Percentiles rank a stretch among this genome's conserved stretches.
Evolutionary conservation across 345 rosid species (phyloP).

Genomic region (Dimocarpus longan): DNA sequence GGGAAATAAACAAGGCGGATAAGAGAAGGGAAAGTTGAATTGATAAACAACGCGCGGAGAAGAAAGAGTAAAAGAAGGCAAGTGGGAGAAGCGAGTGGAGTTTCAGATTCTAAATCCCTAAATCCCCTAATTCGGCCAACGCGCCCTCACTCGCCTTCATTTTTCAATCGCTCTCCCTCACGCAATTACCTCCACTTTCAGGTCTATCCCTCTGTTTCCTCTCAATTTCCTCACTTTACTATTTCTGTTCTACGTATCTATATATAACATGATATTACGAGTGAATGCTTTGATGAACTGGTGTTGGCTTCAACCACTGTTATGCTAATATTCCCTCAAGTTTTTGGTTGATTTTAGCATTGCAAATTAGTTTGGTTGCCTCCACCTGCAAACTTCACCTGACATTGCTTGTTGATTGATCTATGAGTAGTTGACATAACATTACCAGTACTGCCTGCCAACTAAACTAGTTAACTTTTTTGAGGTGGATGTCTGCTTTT

Average conservation of each 20-base stretch:
- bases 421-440: neutral
- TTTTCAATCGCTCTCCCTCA: neutral
- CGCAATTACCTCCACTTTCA: too few relatives aligned
- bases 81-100: conserved; percentile 20
- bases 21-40: too few relatives aligned
- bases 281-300: neutral
- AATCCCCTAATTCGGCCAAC: conserved; percentile 2
- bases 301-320: neutral
- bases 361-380: neutral
- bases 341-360: neutral
- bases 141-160: conserved; percentile 14
- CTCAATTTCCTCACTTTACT: neutral
- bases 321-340: neutral
- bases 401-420: neutral
- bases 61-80: conserved; percentile 14
- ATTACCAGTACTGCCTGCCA: neutral
- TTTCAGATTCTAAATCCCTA: neutral
- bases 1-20: neutral
- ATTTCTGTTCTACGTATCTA: neutral
- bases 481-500: neutral
- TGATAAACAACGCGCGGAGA: conserved; percentile 15
- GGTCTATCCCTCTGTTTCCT: too few relatives aligned
- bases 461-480: too few relatives aligned
- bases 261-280: neutral
- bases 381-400: neutral